Conservation (phyloP, 257 asterid genomes). For the Gentiana macrophylla region DNA sequence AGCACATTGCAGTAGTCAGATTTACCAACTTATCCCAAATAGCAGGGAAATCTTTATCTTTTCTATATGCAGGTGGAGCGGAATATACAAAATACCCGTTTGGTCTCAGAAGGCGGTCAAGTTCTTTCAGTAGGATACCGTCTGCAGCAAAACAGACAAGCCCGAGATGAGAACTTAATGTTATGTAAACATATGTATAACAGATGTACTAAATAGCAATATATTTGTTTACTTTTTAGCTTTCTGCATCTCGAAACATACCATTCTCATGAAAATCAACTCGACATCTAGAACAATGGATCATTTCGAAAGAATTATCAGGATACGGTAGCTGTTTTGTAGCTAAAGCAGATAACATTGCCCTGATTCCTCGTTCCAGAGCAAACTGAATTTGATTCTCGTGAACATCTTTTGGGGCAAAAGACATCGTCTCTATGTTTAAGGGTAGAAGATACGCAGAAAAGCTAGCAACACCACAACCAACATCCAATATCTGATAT, state of each 20-base stretch:
- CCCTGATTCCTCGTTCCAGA: constrained; percentile 82
- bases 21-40: constrained; percentile 74
- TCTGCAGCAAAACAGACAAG: constrained; percentile 34
- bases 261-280: constrained; percentile 91
- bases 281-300: constrained; percentile 93
- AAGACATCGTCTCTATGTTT: constrained; percentile 74
- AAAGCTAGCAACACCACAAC: constrained; percentile 97
- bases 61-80: constrained; percentile 94
- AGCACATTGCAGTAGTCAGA: constrained; percentile 84
- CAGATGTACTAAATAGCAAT: no score
- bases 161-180: not conserved
- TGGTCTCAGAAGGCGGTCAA: constrained; percentile 59
- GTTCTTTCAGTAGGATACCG: constrained; percentile 81
- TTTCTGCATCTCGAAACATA: constrained; percentile 18
- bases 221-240: not conserved
- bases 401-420: constrained; percentile 93
- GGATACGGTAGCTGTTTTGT: constrained; percentile 88
- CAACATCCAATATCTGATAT: constrained; percentile 82
- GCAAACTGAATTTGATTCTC: constrained; percentile 96
- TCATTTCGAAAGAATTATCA: constrained; percentile 77
- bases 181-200: no score
- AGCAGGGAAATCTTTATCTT: constrained; percentile 73
- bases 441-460: constrained; percentile 86
- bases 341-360: constrained; percentile 74
- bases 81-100: constrained; percentile 88